These are phyloP conservation scores for Ramaria rubella DNA, from an alignment of 768 basidiomycete species.

Conservation along the genomic window DNA sequence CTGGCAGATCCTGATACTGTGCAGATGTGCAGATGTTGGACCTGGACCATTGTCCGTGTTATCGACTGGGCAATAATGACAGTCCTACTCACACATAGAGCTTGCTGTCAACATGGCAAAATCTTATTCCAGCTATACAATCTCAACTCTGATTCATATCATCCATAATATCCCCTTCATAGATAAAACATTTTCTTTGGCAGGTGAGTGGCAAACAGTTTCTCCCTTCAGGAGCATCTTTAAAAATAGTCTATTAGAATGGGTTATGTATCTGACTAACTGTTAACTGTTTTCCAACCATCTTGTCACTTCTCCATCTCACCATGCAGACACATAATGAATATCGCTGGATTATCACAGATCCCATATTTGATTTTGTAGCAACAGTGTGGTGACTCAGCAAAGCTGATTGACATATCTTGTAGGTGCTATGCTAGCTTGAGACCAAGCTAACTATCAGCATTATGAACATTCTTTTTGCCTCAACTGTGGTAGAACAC, in stretches of 20 bases:
- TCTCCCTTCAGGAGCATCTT: neutral
- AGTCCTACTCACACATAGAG: constrained; percentile 69
- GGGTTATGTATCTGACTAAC: constrained; percentile 82
- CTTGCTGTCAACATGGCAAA: constrained; percentile 61
- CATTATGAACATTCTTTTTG: constrained; percentile 59
- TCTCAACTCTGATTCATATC: constrained; percentile 59
- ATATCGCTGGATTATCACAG: constrained; percentile 43
- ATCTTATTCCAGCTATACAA: constrained; percentile 42
- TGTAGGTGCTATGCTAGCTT: neutral
- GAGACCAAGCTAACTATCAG: constrained; percentile 45
- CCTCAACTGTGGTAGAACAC: constrained; percentile 56
- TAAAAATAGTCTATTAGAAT: constrained; percentile 44
- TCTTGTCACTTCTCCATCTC: constrained; percentile 67
- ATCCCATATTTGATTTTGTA: constrained; percentile 59
- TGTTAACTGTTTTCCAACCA: constrained; percentile 72
- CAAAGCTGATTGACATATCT: constrained; percentile 33
- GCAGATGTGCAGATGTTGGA: no score
- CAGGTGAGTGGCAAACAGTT: constrained; percentile 40
- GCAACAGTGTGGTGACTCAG: constrained; percentile 53
- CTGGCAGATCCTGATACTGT: no score
- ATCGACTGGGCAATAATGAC: no score
- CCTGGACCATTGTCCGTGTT: no score
- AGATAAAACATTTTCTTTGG: constrained; percentile 71
- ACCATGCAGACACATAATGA: constrained; percentile 47
- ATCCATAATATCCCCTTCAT: constrained; percentile 66